Evolutionary conservation across 306 rosid genomes (phyloP).

Genomic region (Echinosophora koreensis): DNA sequence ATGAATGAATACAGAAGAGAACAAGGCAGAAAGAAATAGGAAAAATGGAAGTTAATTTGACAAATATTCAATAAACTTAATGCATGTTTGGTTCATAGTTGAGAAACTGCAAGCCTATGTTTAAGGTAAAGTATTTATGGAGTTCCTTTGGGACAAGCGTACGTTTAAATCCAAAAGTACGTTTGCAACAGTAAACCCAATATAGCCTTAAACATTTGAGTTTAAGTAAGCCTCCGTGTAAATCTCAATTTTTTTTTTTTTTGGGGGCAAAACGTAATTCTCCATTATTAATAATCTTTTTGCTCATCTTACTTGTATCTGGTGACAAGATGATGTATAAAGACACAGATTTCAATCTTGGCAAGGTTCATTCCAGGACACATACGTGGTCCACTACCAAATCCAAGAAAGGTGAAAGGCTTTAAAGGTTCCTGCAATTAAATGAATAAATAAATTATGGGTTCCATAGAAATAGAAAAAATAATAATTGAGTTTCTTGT

Average conservation of each 20-base stretch:
- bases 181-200: no score
- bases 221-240: no score
- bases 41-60: neutral
- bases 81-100: no score
- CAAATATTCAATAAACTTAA: neutral
- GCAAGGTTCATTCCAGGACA: conserved; percentile 94
- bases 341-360: conserved; percentile 78
- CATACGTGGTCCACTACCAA: conserved; percentile 92
- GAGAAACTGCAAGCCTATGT: no score
- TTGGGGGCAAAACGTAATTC: no score
- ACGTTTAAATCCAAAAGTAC: no score
- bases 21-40: neutral
- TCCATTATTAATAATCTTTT: neutral
- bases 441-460: neutral
- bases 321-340: conserved; percentile 80
- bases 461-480: neutral
- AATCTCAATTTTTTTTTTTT: no score
- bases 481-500: neutral
- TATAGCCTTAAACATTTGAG: no score
- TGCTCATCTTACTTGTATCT: conserved; percentile 72
- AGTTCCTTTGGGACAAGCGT: no score
- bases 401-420: conserved; percentile 84
- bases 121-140: no score
- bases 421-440: conserved; percentile 67
- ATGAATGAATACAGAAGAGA: neutral